Evolutionary conservation across 768 basidiomycete genomes (phyloP).

Genomic region (Leccinellum rugosiceps): DNA sequence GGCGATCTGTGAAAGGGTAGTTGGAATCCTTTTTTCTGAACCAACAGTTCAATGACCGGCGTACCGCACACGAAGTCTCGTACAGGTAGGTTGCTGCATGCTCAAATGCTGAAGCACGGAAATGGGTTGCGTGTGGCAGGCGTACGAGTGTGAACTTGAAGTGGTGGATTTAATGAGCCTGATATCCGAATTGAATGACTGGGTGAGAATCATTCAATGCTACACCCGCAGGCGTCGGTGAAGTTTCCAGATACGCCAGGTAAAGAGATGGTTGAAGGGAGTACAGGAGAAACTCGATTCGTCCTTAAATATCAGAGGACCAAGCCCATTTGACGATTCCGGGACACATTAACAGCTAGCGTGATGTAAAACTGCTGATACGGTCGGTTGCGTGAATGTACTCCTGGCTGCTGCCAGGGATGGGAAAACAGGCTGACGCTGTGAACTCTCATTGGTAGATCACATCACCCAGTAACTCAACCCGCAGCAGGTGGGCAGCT

Average conservation of each 20-base stretch:
- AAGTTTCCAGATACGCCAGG: constrained; percentile 1
- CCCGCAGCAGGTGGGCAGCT: constrained; percentile 17
- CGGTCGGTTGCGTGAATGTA: constrained; percentile 26
- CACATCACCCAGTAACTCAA: constrained; percentile 8
- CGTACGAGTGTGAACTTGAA: constrained; percentile 20
- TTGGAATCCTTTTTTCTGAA: not conserved
- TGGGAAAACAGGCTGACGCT: constrained; percentile 23
- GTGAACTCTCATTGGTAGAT: constrained; percentile 23
- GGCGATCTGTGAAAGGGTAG: constrained; percentile 40
- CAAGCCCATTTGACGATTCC: constrained; percentile 17
- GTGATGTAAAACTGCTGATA: constrained; percentile 34
- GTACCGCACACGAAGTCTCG: constrained; percentile 51
- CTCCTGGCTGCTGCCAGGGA: not conserved
- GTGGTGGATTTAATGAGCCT: constrained; percentile 28
- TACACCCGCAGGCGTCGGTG: constrained; percentile 16
- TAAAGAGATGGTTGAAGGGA: not conserved
- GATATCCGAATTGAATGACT: constrained; percentile 17
- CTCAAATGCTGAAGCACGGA: constrained; percentile 12
- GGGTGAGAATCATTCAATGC: constrained; percentile 28
- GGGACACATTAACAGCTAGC: constrained; percentile 25
- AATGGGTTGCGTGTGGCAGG: constrained; percentile 15
- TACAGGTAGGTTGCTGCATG: constrained; percentile 72
- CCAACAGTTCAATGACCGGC: not conserved
- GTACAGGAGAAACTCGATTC: constrained; percentile 11
- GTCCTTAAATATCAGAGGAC: constrained; percentile 31